Base-by-base conservation (phyloP, 2,329 filamentous ascomycete genomes). In the Fusarium globosum region DNA sequence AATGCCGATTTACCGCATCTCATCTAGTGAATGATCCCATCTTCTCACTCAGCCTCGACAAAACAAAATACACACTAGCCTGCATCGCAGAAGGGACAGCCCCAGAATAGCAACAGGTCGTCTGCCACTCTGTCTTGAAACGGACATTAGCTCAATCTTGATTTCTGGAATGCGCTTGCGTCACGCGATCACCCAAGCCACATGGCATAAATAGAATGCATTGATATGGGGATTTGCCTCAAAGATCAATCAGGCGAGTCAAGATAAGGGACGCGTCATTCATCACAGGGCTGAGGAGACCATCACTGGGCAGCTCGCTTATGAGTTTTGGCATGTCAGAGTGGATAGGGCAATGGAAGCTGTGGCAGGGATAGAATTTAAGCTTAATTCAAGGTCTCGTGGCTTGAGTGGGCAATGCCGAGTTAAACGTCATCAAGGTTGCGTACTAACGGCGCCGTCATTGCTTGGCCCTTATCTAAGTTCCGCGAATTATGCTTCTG, bases 31-130 rank as follows among this genome's bases (percentile, higher is more conserved):
- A 28, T 10, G 7, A 15, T n/a, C 10, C 15, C 21, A 20, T 28
- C 28, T 12, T 49, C 23, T 30, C 28, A 46, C 73, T 71, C 72
- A 65, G 69, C 72, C 72, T 69, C 69, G n/a, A 42, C 35, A 45
- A 59, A 21, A 14, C 33, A 58, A 33, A 49, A 41, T 7, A 9
- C 58, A 15, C 39, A 15, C 39, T 53, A 41, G 38, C 14, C 4
- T 23, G 20, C 26, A 42, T 30, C 55, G 28, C 18, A 48, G 12
- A 51, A 10, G 3, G 12, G 35, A 9, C n/a, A 48, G 43, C 28
- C 63, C 65, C 16, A 57, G 63, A 76, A 76, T 77, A 77, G 74
- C 20, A 77, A 74, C 72, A 68, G 49, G 72, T 74, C 74, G 74
- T 64, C 68, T 75, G 68, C 28, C 42, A 36, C 33, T 26, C 41